Percentiles rank a stretch among this genome's conserved stretches.
phyloP scores from a whole-genome alignment of 139 green algal species.

The Zygnema cylindricum region DNA sequence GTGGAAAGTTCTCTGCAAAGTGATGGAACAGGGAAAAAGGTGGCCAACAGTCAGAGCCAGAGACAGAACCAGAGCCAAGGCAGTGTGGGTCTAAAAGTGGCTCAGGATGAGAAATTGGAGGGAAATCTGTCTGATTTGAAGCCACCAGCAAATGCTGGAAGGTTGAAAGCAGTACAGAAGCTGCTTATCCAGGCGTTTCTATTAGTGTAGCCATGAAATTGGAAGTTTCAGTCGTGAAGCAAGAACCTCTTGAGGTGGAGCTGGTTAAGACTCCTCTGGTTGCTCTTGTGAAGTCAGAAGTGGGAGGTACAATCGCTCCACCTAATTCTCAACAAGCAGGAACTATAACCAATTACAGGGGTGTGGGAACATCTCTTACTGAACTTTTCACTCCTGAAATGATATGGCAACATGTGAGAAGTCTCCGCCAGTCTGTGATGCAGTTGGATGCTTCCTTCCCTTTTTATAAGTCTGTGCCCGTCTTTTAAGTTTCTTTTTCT shows the following conservation, averaged over 20 bases:
- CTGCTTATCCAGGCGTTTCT: background rate
- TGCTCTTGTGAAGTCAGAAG: background rate
- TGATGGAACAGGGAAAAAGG: too few species aligned
- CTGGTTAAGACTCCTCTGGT: constrained; percentile 3
- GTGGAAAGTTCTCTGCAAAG: background rate
- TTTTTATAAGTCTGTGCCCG: too few species aligned
- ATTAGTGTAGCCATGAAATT: background rate
- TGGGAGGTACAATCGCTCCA: background rate
- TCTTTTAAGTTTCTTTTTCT: too few species aligned
- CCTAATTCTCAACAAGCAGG: background rate
- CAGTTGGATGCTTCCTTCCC: constrained; percentile 15
- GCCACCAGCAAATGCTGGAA: background rate
- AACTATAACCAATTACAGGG: constrained; percentile 45
- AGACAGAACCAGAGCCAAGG: background rate
- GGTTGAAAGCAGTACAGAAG: background rate
- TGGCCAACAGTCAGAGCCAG: background rate
- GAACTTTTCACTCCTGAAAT: constrained; percentile 83
- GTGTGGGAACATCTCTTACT: constrained; percentile 83
- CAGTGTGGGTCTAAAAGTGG: background rate
- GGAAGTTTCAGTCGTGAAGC: background rate
- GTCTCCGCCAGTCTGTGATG: constrained; percentile 58
- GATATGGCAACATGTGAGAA: constrained; percentile 80
- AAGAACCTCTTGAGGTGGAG: background rate
- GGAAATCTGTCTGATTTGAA: too few species aligned
- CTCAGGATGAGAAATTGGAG: background rate